Conservation (phyloP, 371 early-diverging fungal species). For the Chytridium lagenaria region DNA sequence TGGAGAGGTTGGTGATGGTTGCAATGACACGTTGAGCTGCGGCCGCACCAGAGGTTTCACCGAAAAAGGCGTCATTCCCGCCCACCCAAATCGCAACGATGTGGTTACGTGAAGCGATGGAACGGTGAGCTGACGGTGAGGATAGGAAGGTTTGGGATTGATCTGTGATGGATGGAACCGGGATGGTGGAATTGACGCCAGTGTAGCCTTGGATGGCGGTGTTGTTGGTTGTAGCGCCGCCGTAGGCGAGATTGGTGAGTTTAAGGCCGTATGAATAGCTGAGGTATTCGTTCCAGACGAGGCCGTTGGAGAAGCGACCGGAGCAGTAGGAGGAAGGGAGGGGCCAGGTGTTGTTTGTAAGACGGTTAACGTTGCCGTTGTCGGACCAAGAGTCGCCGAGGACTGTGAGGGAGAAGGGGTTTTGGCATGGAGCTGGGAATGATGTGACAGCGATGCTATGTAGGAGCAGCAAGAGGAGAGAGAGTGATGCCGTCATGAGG, state of each 20-base stretch:
- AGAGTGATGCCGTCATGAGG: too few species aligned
- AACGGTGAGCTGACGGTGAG: conserved; percentile 1
- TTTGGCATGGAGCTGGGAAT: neutral
- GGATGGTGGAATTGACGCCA: conserved; percentile 20
- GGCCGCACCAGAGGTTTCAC: neutral
- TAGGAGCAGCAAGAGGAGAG: too few species aligned
- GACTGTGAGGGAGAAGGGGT: conserved; percentile 27
- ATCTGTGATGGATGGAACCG: conserved; percentile 29
- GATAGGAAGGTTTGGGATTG: conserved; percentile 24
- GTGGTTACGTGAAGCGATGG: conserved; percentile 6
- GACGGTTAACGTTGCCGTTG: conserved; percentile 38
- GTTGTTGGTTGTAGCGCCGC: neutral
- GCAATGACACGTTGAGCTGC: conserved; percentile 15
- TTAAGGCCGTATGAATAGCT: neutral
- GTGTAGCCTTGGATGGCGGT: conserved; percentile 21
- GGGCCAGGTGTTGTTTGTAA: conserved; percentile 4
- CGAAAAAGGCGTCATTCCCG: conserved; percentile 30
- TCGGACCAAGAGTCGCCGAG: conserved; percentile 56
- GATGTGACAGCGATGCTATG: too few species aligned
- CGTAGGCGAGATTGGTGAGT: neutral
- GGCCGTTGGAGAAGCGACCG: conserved; percentile 32
- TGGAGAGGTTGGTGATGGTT: too few species aligned
- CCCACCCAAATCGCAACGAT: conserved; percentile 20
- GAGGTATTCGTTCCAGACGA: conserved; percentile 14
- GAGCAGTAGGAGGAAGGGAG: conserved; percentile 15